phyloP scores from a whole-genome alignment of 2,329 filamentous ascomycete species.

The Dothidotthia symphoricarpi region DNA sequence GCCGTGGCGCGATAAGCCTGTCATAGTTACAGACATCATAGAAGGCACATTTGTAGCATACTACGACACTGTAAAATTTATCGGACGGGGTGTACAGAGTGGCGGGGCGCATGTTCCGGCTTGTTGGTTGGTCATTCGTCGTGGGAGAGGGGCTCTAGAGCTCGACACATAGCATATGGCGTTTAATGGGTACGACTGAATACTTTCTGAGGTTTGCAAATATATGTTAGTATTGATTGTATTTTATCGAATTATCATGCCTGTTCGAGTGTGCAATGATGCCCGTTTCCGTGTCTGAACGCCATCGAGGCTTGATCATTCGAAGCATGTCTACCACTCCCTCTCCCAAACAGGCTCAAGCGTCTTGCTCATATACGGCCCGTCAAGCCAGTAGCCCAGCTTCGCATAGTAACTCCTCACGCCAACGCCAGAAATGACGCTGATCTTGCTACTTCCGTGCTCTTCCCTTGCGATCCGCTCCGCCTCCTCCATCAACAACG shows the following conservation, averaged over 20 bases:
- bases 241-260: too few relatives aligned
- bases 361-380: slow-evolving; percentile 62
- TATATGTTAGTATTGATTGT: too few relatives aligned
- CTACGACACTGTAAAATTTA: too few relatives aligned
- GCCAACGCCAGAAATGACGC: slow-evolving; percentile 95
- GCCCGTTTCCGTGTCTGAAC: too few relatives aligned
- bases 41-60: too few relatives aligned
- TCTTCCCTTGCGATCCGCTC: slow-evolving; percentile 93
- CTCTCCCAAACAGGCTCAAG: slow-evolving; percentile 37
- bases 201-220: background rate
- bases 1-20: slow-evolving; percentile 80
- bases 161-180: background rate
- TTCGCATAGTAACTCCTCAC: slow-evolving; percentile 93
- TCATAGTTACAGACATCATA: slow-evolving; percentile 39
- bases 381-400: slow-evolving; percentile 90
- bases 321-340: slow-evolving; percentile 24
- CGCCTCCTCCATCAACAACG: slow-evolving; percentile 94
- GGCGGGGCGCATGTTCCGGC: too few relatives aligned
- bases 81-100: too few relatives aligned
- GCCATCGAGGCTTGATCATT: too few relatives aligned
- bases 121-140: too few relatives aligned
- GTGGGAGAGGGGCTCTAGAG: background rate
- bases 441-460: slow-evolving; percentile 90
- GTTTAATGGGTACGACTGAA: background rate
- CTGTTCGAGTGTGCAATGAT: too few relatives aligned